A percentile compares a stretch with the other conserved stretches of the same genome.
These are phyloP conservation scores for Glebionis coronaria DNA, from an alignment of 129 eudicot genomes.

Conservation along the genomic window DNA sequence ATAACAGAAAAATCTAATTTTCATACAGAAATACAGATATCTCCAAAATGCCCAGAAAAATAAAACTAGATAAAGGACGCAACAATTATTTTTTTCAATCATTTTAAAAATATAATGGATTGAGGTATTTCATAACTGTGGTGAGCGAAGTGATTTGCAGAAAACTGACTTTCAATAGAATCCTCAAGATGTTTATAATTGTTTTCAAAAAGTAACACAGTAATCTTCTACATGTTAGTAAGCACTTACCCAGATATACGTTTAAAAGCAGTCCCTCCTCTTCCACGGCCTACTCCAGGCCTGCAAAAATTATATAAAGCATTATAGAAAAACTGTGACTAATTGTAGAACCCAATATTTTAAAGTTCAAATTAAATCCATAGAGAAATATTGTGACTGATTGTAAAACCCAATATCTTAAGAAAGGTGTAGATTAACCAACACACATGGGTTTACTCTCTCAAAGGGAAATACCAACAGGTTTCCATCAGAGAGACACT, in stretches of 20 bases:
- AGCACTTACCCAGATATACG: slow-evolving; percentile 50
- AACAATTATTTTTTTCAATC: neutral
- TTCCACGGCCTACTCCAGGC: slow-evolving; percentile 52
- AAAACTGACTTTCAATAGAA: neutral
- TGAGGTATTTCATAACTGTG: neutral
- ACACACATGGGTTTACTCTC: too few species aligned
- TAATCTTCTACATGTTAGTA: neutral
- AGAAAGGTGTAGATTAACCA: too few species aligned
- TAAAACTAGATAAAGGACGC: neutral
- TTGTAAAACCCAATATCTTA: too few species aligned
- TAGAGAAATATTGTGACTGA: too few species aligned
- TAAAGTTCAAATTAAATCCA: too few species aligned
- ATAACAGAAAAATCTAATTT: too few species aligned
- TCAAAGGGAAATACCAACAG: too few species aligned
- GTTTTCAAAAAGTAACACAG: neutral
- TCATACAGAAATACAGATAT: too few species aligned
- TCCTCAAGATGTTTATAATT: neutral
- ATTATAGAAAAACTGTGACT: neutral
- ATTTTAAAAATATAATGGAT: neutral
- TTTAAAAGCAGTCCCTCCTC: slow-evolving; percentile 42
- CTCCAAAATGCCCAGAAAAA: slow-evolving; percentile 29
- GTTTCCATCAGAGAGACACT: too few species aligned
- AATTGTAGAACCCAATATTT: too few species aligned
- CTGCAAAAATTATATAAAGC: slow-evolving; percentile 33
- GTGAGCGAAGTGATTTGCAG: neutral